Percentiles rank a stretch among this genome's conserved stretches.
Conservation (phyloP, 2,329 filamentous ascomycete genomes). For the Ophiocordyceps camponoti-saundersi region DNA sequence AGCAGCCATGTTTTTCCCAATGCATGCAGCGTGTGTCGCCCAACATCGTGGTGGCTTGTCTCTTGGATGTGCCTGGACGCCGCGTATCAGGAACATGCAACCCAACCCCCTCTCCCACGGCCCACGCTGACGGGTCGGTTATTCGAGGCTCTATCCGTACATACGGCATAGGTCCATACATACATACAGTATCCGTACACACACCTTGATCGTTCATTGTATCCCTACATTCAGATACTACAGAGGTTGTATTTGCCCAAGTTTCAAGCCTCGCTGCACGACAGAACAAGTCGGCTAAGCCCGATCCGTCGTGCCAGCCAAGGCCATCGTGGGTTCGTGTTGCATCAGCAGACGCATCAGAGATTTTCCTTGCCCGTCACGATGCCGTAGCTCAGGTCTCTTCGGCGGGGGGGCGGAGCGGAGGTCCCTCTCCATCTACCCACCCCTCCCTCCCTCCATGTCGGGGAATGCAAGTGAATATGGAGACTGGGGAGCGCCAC, state of each 20-base stretch:
- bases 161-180: no score
- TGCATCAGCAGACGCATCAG: conserved; percentile 7
- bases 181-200: background rate
- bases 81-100: background rate
- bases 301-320: background rate
- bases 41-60: no score
- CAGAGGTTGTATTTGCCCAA: background rate
- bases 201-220: background rate
- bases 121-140: conserved; percentile 9
- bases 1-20: no score
- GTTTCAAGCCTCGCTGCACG: background rate
- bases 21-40: no score
- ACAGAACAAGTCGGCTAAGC: background rate
- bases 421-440: background rate
- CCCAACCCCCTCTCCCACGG: background rate
- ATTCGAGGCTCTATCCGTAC: conserved; percentile 15
- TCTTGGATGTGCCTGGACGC: no score
- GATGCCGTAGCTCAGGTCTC: background rate
- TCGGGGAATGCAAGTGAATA: background rate
- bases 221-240: background rate
- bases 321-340: conserved; percentile 2
- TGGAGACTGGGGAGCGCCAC: background rate
- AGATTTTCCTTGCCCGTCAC: conserved; percentile 4
- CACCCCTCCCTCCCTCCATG: background rate
- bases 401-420: background rate